These are phyloP conservation scores for Boletus vermiculosoides DNA, from an alignment of 768 basidiomycete species.

Conservation along the genomic window DNA sequence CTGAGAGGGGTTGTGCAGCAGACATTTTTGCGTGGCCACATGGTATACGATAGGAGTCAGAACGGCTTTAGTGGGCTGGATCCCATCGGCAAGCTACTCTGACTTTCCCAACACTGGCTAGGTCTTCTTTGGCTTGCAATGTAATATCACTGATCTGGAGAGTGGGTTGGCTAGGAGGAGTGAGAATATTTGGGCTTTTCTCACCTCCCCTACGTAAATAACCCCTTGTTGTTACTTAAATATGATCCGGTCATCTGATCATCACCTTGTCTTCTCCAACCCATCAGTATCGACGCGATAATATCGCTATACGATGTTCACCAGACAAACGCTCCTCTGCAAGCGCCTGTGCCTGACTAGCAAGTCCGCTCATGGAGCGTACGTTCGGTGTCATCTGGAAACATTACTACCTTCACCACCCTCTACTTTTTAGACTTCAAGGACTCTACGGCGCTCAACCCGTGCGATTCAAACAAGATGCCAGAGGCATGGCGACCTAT, in stretches of 20 bases:
- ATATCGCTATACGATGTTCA: conserved; percentile 9
- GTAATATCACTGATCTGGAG: neutral
- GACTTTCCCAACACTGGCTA: neutral
- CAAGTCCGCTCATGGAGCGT: conserved; percentile 7
- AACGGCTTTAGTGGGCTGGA: conserved; percentile 36
- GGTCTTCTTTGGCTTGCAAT: neutral
- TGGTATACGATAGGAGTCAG: conserved; percentile 55
- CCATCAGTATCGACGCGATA: neutral
- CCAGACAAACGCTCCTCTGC: conserved; percentile 8
- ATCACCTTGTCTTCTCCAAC: neutral
- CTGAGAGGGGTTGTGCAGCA: conserved; percentile 71
- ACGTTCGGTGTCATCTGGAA: conserved; percentile 7
- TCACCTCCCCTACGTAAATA: neutral
- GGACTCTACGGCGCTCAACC: neutral
- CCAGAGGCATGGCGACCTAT: conserved; percentile 23
- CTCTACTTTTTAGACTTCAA: conserved; percentile 3
- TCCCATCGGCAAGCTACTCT: conserved; percentile 38
- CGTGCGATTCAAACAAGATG: neutral
- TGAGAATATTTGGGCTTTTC: neutral
- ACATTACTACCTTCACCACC: neutral
- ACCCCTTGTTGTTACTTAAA: neutral
- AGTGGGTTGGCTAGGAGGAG: neutral
- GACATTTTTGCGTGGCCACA: conserved; percentile 75
- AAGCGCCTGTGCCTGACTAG: neutral
- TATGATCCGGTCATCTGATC: neutral